Evolutionary conservation across 495 filamentous ascomycete genomes (phyloP), one percentile per base, ranked within the genome.

Genomic region (Penicillium dipodomyicola): DNA sequence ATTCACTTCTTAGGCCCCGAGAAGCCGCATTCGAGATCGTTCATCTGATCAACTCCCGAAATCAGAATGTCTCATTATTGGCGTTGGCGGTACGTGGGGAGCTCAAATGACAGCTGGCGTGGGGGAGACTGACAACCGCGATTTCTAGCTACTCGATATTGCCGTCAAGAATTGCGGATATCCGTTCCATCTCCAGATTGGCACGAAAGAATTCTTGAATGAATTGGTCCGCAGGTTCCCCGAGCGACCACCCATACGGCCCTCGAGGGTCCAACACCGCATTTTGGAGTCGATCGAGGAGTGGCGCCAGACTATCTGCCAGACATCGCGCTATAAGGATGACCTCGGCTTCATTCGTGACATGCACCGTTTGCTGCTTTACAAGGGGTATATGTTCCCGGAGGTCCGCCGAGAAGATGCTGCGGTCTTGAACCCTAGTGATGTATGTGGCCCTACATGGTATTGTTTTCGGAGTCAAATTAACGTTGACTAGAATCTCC

Each of bases 101-200:
- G 40, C 35, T 37, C 44, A 41, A 52, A 55, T 52, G 57, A 58
- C 49, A 67, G 54, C 60, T 57, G 53, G 48, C 55, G 56, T 47
- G 57, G 62, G 58, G 44, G 25, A 56, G 39, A 56, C 67, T 75
- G 52, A 75, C 69, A 37, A 27, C 25, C 43, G 35, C 39, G 37
- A 41, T 68, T 74, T 45, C 72, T 69, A 87, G 82, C 85, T 98
- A 51, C 87, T 98, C 67, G 94, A 98, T 68, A 97, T 97, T 47
- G 97, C 92, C 72, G 94, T 97, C 70, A 98, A 98, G 77, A 98
- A 98, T 73, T 98, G 94, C 84, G 94, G 94, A 64, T 98, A 98
- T 74, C 91, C 95, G 17, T 98, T 98, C 73, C 94, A 98, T 59
- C 86, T 98, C 39, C 94, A 98, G 75, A 97, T 98, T 71, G 90